Evolutionary conservation across 257 asterid species (phyloP).

Genomic region (Datura wrightii): DNA sequence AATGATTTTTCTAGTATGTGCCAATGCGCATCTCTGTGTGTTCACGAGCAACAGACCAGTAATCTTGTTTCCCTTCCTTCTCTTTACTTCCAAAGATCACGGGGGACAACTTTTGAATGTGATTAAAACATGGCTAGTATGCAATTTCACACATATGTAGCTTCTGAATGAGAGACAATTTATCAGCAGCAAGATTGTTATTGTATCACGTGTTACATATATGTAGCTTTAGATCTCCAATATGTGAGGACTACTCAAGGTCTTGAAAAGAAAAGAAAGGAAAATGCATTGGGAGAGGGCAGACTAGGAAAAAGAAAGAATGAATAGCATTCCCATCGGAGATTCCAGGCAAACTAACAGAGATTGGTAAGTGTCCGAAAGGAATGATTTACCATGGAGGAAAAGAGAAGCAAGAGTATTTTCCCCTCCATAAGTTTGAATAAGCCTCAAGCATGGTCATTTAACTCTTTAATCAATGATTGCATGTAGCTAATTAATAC

Average conservation of each 20-base stretch:
- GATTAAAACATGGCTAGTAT: constrained; percentile 18
- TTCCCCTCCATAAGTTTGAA: constrained; percentile 5
- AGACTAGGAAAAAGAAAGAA: not conserved
- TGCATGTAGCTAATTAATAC: not conserved
- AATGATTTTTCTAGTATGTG: constrained; percentile 1
- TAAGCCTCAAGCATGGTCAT: constrained; percentile 14
- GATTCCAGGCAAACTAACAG: constrained; percentile 7
- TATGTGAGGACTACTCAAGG: not conserved
- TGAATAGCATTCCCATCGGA: constrained; percentile 4
- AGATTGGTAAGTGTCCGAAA: constrained; percentile 7
- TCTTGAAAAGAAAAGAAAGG: not conserved
- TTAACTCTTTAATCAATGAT: not conserved
- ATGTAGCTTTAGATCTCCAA: not conserved
- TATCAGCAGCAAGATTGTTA: constrained; percentile 1
- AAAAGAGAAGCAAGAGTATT: constrained; percentile 9
- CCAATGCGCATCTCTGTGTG: not conserved
- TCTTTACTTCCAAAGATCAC: constrained; percentile 3
- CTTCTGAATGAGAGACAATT: not conserved
- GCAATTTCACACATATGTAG: constrained; percentile 6
- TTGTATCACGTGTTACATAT: not conserved
- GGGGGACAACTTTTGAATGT: not conserved
- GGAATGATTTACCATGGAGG: not conserved
- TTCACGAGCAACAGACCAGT: constrained; percentile 4
- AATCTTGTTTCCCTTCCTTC: not conserved
- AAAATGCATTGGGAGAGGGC: not conserved